Evolutionary conservation across 257 asterid species (phyloP), one percentile per base, ranked within the genome.

Genomic region (Apocynum venetum): DNA sequence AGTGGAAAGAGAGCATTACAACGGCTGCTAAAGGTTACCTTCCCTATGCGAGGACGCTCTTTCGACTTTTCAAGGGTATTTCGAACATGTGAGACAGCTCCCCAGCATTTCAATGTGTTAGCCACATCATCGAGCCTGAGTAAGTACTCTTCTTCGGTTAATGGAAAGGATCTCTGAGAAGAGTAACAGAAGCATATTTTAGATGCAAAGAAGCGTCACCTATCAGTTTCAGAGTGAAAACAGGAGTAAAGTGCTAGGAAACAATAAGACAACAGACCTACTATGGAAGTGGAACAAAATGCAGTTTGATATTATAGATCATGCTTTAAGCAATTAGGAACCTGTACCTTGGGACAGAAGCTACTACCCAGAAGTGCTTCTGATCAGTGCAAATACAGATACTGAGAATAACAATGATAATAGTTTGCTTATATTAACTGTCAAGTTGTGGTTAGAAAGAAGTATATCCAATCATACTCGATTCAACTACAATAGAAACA

Each of bases 41-140:
- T 95, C 77, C 98, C 99, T 69, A 93, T 93, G 69, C 98, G 92
- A 66, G 98, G 98, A 49, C 99, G 91, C 84, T 95, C 98, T 87
- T 91, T 95, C 78, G 80, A 84, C 85, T 89, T 93, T 83, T 87
- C 86, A 38, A 95, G 94, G 85, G 89, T 89, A 86, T 61, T 93
- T 52, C 99, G 91, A 59, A 95, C 80, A 81, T 95, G 99, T 8
- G 99, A 95, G 81, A 95, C 99, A 46, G 99, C 99, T 86, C 99
- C 99, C 99, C 98, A 95, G 69, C 98, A 91, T 86, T 85, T 95
- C 79, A 95, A 86, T 59, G 86, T 88, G 85, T 93, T 95, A 38
- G 98, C 98, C 79, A 93, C 98, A 71, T 91, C 93, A 82, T 95
- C 99, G 31, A 95, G 99, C 90, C 99, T 88, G 84, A 89, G 80